Base-by-base conservation (phyloP, 2,329 filamentous ascomycete species). In the Fusarium chlamydosporum region DNA sequence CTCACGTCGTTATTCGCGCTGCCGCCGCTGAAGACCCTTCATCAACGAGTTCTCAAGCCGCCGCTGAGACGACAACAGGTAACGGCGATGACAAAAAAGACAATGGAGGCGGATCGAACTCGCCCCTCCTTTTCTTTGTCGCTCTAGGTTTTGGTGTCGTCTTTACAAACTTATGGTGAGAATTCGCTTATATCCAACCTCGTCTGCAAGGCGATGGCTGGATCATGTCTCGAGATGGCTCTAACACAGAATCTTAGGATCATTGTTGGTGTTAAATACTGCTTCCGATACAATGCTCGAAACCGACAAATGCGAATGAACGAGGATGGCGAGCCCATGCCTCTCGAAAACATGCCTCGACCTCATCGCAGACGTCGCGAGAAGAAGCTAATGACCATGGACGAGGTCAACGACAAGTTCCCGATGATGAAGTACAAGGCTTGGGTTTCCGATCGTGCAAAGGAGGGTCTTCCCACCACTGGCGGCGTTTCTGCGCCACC, bases 341-440 rank as follows among this genome's bases (percentile, higher is more conserved):
- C 94, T 67, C 84, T 99, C 69, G 88, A 94, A 61, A 87, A 91
- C 59, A 94, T 98, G 87, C 92, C 93, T 60, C 81, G 93, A 63
- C 91, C 93, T 51, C 94, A 96, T 78, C 89, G 96, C 59, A 88
- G 95, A 75, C 88, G 95, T 70, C 89, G 94, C 62, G 96, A 99
- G 80, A 99, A 99, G 89, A 99, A 97, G 79, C 81, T 99, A 72
- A 98, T 99, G 96, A 92, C 92, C 3, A 97, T 98, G 90, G 96
- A 99, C 66, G 96, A 99, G 81, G 96, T 99, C 67, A 98, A 99
- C 77, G 94, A 96, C 72, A 93, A 96, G 73, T 99, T 99, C 75
- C 95, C 96, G 0, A 89, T 97, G 82, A 90, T 89, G 73, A 98
- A 98, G 80, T 99, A 99, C 86, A 98, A 99, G 83, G 88, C 87